phyloP scores from a whole-genome alignment of 768 basidiomycete species.

The Tulasnella sp. region DNA sequence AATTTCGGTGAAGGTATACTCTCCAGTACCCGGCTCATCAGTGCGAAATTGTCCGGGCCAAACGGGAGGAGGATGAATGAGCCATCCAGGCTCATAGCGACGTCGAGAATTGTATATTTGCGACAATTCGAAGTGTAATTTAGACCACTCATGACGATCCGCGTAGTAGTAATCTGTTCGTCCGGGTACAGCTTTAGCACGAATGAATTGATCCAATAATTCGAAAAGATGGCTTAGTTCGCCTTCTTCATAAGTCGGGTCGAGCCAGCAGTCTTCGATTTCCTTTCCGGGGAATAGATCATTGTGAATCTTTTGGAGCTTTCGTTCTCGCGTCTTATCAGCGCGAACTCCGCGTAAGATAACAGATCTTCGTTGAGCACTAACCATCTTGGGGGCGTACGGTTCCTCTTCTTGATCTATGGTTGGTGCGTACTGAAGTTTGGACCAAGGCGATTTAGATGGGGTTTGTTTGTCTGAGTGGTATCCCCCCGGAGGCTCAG shows the following conservation, averaged over 20 bases:
- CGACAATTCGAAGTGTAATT: background rate
- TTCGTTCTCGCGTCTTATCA: background rate
- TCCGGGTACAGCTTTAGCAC: background rate
- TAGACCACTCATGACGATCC: background rate
- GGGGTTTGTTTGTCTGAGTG: background rate
- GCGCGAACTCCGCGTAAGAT: background rate
- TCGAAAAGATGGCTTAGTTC: background rate
- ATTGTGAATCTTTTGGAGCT: background rate
- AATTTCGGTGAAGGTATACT: background rate
- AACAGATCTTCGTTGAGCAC: background rate
- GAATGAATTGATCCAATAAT: background rate
- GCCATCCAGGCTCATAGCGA: background rate
- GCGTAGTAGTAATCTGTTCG: background rate
- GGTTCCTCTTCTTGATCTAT: background rate
- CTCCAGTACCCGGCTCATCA: no score
- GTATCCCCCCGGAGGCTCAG: background rate
- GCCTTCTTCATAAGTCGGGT: background rate
- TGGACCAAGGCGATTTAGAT: background rate
- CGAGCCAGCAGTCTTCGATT: background rate
- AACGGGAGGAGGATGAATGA: background rate
- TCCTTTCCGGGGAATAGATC: background rate
- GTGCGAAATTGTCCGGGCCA: background rate
- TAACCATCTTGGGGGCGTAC: background rate
- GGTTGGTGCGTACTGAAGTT: background rate
- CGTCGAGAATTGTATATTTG: background rate